These are phyloP conservation scores for Naganishia onofrii DNA, from an alignment of 768 basidiomycete species.

Conservation along the genomic window DNA sequence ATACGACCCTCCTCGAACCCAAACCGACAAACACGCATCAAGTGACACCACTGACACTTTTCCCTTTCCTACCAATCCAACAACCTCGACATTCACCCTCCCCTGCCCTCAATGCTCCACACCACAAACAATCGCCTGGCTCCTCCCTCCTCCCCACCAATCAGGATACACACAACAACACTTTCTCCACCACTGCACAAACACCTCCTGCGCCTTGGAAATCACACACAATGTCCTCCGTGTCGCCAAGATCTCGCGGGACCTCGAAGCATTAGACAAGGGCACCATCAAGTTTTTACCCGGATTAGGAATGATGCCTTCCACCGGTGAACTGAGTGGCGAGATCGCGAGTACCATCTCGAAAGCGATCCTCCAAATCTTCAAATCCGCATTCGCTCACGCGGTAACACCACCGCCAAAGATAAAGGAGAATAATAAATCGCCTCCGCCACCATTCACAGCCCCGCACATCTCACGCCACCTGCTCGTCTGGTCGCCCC, in stretches of 20 bases:
- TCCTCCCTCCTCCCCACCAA: neutral
- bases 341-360: neutral
- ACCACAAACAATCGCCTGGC: neutral
- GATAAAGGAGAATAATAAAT: too few relatives aligned
- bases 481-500: neutral
- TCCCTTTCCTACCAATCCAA: neutral
- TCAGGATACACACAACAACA: constrained; percentile 25
- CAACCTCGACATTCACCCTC: neutral
- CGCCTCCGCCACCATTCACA: neutral
- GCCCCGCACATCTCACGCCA: neutral
- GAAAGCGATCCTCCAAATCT: neutral
- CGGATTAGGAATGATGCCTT: constrained; percentile 22
- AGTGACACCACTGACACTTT: neutral
- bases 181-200: neutral
- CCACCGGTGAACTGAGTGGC: constrained; percentile 8
- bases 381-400: constrained; percentile 1
- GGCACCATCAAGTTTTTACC: constrained; percentile 24
- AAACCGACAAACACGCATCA: neutral
- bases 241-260: constrained; percentile 9
- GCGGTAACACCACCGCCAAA: too few relatives aligned
- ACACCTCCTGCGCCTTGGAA: neutral
- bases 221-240: constrained; percentile 25
- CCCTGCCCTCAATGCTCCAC: constrained; percentile 25
- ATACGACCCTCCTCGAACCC: neutral
- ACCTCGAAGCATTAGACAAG: neutral